Conservation (phyloP, 768 basidiomycete species). For the Boletus sensibilis region DNA sequence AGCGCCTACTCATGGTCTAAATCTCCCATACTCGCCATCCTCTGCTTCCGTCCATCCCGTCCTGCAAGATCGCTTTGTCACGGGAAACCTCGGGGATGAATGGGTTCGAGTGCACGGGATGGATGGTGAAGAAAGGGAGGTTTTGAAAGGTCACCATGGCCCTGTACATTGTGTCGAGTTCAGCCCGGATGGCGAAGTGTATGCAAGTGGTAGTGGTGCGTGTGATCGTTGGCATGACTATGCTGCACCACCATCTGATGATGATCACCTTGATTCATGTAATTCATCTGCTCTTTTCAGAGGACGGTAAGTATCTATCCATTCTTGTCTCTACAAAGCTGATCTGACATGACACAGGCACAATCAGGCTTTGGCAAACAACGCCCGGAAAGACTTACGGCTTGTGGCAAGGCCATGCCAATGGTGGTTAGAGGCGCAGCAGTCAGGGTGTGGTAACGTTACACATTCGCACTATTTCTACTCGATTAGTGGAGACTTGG, state of each 20-base stretch:
- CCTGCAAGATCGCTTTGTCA: constrained; percentile 86
- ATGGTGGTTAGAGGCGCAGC: constrained; percentile 32
- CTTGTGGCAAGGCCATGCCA: constrained; percentile 72
- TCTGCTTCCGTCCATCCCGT: constrained; percentile 95
- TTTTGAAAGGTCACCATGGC: constrained; percentile 95
- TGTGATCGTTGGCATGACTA: constrained; percentile 22
- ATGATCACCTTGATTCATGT: constrained; percentile 2
- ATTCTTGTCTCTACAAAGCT: constrained; percentile 1
- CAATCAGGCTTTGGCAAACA: constrained; percentile 97
- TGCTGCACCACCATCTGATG: constrained; percentile 6
- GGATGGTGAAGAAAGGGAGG: constrained; percentile 85
- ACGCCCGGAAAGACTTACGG: constrained; percentile 91
- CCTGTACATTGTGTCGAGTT: constrained; percentile 94
- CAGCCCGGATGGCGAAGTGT: constrained; percentile 96
- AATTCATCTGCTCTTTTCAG: constrained; percentile 36
- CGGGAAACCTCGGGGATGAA: constrained; percentile 85
- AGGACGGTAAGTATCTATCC: constrained; percentile 60
- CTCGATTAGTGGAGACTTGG: constrained; percentile 12
- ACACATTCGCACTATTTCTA: constrained; percentile 9
- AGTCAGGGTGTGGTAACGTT: constrained; percentile 4
- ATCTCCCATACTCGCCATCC: constrained; percentile 83
- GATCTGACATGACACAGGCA: constrained; percentile 49
- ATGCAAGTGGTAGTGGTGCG: constrained; percentile 94
- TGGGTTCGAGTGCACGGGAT: constrained; percentile 96
- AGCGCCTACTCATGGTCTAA: constrained; percentile 69